Evolutionary conservation across 2,329 filamentous ascomycete species (phyloP), one percentile per base, ranked within the genome.

Genomic region (Penicillium paneum): DNA sequence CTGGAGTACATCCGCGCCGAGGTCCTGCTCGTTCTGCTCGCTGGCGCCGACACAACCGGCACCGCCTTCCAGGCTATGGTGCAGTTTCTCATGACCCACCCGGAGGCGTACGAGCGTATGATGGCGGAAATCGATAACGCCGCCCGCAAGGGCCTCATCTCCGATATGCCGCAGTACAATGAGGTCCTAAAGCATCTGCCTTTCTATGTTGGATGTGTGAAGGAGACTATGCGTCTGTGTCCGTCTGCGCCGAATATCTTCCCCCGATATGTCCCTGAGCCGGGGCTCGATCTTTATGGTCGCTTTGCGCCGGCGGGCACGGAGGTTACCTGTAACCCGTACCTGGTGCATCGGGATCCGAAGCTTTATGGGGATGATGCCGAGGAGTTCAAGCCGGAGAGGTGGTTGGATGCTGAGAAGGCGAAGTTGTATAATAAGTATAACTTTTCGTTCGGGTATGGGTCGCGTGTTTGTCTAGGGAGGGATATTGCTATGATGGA

Each of bases 1-100:
- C 67, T 79, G 49, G 76, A 81, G 5, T 79, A 80, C 58, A 78
- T 82, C 69, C 80, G 78, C 59, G 78, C 79, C 0, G 80, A 83
- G 61, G 76, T 81, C 24, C 68, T 82, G 2, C 72, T 82, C 0
- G 77, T 82, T 3, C 70, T 81, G 15, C 69, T 82, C 8, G 80
- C 80, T 0, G 79, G 80, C 17, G 78, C 79, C 3, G 79, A 82
- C 57, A 82, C 79, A 5, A 81, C 78, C 0, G 79, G 78, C 0
- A 81, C 79, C 2, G 72, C 76, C 3, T 78, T 82, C 63, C 77
- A 79, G 49, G 76, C 76, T 0, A 67, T 81, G 57, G 72, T 82
- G 57, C 64, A 70, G 19, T 74, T 76, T 54, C 64, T 82, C 21
- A 60, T 79, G 38, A 66, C 67, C 5, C 63, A 76, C 43, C 65